A percentile compares a stretch with the other conserved stretches of the same genome.
Conservation (phyloP, 495 filamentous ascomycete genomes). For the Aspergillus coremiiformis region DNA sequence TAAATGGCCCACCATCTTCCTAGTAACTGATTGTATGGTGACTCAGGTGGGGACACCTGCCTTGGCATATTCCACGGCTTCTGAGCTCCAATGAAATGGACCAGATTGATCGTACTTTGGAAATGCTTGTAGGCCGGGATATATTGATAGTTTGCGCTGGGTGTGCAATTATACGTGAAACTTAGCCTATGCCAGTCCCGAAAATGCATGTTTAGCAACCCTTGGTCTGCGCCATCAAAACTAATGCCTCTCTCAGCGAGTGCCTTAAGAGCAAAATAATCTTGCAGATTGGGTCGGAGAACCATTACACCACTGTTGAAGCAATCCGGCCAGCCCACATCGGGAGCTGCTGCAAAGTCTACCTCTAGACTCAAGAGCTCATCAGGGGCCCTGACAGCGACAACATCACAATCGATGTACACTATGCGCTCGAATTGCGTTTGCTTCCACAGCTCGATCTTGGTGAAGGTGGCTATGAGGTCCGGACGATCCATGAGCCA, state of each 20-base stretch:
- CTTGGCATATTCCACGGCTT: conserved; percentile 83
- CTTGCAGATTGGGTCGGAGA: conserved; percentile 74
- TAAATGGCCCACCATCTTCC: conserved; percentile 88
- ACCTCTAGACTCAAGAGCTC: conserved; percentile 76
- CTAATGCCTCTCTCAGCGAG: conserved; percentile 81
- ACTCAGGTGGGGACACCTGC: conserved; percentile 45
- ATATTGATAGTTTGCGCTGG: conserved; percentile 90
- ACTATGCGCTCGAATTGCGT: conserved; percentile 84
- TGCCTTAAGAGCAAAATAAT: conserved; percentile 75
- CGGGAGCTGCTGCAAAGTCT: conserved; percentile 82
- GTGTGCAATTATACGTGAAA: conserved; percentile 96
- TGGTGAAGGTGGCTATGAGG: conserved; percentile 86
- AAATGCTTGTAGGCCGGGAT: conserved; percentile 91
- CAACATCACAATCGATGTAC: conserved; percentile 87
- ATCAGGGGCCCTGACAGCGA: conserved; percentile 80
- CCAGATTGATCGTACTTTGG: conserved; percentile 73
- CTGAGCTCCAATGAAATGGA: conserved; percentile 86
- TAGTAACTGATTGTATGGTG: conserved; percentile 71
- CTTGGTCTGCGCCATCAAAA: conserved; percentile 97
- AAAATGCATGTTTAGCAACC: conserved; percentile 92
- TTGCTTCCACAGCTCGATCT: conserved; percentile 90
- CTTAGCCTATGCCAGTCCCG: conserved; percentile 78
- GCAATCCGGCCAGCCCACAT: conserved; percentile 96
- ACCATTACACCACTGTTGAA: conserved; percentile 98
- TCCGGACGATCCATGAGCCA: conserved; percentile 88